Conservation (phyloP, 441 rosid genomes). For the Flueggea neowawraea region DNA sequence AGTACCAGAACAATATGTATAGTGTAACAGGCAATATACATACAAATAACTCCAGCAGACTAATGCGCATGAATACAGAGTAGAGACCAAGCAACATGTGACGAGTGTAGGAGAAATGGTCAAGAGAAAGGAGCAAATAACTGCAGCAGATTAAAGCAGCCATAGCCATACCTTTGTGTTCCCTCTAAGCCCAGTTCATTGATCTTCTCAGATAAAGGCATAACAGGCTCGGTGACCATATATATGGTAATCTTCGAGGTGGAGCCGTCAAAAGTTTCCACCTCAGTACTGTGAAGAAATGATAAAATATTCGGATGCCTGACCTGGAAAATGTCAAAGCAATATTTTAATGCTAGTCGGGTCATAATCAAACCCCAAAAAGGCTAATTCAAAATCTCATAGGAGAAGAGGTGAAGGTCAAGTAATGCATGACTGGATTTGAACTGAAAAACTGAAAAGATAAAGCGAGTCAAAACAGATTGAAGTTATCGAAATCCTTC, state of each 20-base stretch:
- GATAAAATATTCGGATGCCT: slow-evolving; percentile 97
- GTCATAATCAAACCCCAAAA: neutral
- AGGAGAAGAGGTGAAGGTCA: too few relatives aligned
- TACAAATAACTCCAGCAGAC: too few relatives aligned
- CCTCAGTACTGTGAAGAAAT: slow-evolving; percentile 94
- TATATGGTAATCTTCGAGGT: slow-evolving; percentile 72
- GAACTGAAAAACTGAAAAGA: neutral
- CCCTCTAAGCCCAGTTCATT: slow-evolving; percentile 92
- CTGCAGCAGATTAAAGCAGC: too few relatives aligned
- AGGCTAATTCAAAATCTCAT: neutral
- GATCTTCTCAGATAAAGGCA: slow-evolving; percentile 90
- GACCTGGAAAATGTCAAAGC: slow-evolving; percentile 49
- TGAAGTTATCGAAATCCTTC: neutral
- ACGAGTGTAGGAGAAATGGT: too few relatives aligned
- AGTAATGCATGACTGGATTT: neutral
- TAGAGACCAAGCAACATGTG: too few relatives aligned
- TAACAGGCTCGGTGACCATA: slow-evolving; percentile 96
- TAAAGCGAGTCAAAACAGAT: neutral
- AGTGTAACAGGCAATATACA: too few relatives aligned
- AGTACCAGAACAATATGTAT: too few relatives aligned
- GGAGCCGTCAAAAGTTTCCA: slow-evolving; percentile 72
- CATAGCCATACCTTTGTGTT: slow-evolving; percentile 75
- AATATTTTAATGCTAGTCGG: neutral
- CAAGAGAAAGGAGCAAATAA: too few relatives aligned
- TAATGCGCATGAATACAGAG: too few relatives aligned